phyloP scores from a whole-genome alignment of 208 protist genomes.

The Trypanosomatidae sp. region DNA sequence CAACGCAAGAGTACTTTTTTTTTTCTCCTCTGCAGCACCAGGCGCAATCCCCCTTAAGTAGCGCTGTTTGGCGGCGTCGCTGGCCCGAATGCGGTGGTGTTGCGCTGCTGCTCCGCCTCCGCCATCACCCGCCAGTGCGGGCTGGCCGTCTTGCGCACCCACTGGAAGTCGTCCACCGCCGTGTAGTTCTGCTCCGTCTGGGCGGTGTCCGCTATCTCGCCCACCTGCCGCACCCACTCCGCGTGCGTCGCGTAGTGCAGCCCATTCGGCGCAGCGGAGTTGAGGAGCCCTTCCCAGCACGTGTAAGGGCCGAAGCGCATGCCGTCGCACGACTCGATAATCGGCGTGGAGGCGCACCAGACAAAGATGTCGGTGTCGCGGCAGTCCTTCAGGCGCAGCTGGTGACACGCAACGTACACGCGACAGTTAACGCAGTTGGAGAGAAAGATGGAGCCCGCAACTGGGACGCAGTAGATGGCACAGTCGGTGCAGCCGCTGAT shows the following conservation, averaged over 20 bases:
- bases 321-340: slow-evolving; percentile 75
- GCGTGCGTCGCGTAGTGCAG: slow-evolving; percentile 36
- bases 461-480: slow-evolving; percentile 56
- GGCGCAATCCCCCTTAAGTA: too few species aligned
- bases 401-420: slow-evolving; percentile 82
- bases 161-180: slow-evolving; percentile 86
- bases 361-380: slow-evolving; percentile 67
- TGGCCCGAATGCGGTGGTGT: slow-evolving; percentile 17
- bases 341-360: slow-evolving; percentile 81
- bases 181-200: slow-evolving; percentile 39
- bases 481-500: slow-evolving; percentile 46
- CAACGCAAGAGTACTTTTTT: too few species aligned
- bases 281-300: slow-evolving; percentile 69
- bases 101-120: slow-evolving; percentile 26
- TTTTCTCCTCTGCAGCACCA: too few species aligned
- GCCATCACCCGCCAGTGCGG: slow-evolving; percentile 77
- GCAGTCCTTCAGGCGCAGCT: slow-evolving; percentile 87
- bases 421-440: slow-evolving; percentile 60
- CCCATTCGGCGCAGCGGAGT: slow-evolving; percentile 26
- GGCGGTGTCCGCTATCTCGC: slow-evolving; percentile 45
- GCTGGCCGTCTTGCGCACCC: slow-evolving; percentile 77
- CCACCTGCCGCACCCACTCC: slow-evolving; percentile 61
- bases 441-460: slow-evolving; percentile 82
- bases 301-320: slow-evolving; percentile 80
- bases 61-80: slow-evolving; percentile 15